phyloP scores from a whole-genome alignment of 345 rosid genomes.

The Turnera subulata region DNA sequence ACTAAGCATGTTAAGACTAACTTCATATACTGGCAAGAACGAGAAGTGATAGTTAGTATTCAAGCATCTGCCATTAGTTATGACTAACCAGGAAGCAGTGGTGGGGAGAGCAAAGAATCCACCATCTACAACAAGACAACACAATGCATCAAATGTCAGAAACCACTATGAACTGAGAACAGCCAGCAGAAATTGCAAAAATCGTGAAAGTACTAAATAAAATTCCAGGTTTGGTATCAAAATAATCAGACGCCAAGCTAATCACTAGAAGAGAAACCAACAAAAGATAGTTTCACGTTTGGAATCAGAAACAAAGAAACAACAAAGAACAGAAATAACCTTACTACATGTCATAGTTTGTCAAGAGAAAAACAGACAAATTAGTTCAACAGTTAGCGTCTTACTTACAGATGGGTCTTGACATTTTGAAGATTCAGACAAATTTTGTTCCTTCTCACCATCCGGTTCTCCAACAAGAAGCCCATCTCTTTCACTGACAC shows the following conservation, averaged over 20 bases:
- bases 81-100: constrained; percentile 46
- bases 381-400: background rate
- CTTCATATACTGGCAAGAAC: too few species aligned
- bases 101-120: constrained; percentile 20
- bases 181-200: too few species aligned
- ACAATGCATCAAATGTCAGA: constrained; percentile 4
- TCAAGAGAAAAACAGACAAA: background rate
- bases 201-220: too few species aligned
- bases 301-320: background rate
- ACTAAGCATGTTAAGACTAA: background rate
- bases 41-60: too few species aligned
- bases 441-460: background rate
- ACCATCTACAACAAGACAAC: constrained; percentile 29
- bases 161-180: background rate
- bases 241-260: too few species aligned
- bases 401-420: background rate
- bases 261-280: too few species aligned
- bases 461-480: background rate
- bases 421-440: background rate
- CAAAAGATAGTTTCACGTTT: too few species aligned
- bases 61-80: constrained; percentile 1
- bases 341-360: background rate
- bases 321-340: background rate
- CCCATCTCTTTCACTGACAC: constrained; percentile 4
- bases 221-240: too few species aligned